Evolutionary conservation across 129 eudicot species (phyloP).

Genomic region (Scalesia atractyloides): DNA sequence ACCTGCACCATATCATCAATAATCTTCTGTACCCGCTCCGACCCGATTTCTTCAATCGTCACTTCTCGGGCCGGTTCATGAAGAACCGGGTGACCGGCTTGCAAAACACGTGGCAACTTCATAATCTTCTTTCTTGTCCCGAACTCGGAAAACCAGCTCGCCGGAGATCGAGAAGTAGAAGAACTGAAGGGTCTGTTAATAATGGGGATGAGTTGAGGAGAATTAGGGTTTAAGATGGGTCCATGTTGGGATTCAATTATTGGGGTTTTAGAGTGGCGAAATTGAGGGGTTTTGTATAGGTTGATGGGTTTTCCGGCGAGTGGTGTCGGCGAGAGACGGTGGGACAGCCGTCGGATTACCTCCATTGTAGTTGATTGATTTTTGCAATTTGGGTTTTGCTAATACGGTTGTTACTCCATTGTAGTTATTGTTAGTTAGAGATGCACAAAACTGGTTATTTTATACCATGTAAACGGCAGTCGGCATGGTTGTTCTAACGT

Average conservation of each 20-base stretch:
- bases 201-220: background rate
- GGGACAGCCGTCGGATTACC: slow-evolving; percentile 52
- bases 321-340: slow-evolving; percentile 35
- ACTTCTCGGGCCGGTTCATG: slow-evolving; percentile 73
- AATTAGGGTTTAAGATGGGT: slow-evolving; percentile 22
- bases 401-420: background rate
- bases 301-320: slow-evolving; percentile 24
- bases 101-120: slow-evolving; percentile 46
- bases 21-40: slow-evolving; percentile 65
- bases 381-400: background rate
- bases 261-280: slow-evolving; percentile 30
- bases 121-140: slow-evolving; percentile 41
- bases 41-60: slow-evolving; percentile 54
- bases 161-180: slow-evolving; percentile 26
- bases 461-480: no score
- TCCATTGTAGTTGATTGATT: slow-evolving; percentile 45
- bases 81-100: slow-evolving; percentile 84
- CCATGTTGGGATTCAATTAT: slow-evolving; percentile 14
- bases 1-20: slow-evolving; percentile 73
- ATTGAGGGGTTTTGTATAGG: background rate
- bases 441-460: no score
- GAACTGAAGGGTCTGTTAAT: slow-evolving; percentile 31
- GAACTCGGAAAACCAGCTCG: slow-evolving; percentile 74
- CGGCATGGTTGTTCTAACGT: no score
- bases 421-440: no score